A percentile compares a stretch with the other conserved stretches of the same genome.
Conservation (phyloP, 2,329 filamentous ascomycete species). For the Dactylellina haptotyla region DNA sequence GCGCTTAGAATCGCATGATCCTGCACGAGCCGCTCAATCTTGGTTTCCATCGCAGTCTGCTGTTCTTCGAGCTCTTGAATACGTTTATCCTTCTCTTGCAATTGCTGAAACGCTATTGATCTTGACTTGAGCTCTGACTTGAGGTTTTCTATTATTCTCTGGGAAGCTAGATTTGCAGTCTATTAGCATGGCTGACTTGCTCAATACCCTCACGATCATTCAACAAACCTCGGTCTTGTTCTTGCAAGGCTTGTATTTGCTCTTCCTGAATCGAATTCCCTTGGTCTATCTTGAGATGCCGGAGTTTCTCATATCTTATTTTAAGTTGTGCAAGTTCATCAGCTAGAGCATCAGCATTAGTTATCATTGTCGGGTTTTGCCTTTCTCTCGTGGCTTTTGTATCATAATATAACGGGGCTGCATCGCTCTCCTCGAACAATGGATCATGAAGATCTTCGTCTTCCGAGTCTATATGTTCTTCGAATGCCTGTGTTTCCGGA, state of each 20-base stretch:
- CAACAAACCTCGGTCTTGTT: constrained; percentile 44
- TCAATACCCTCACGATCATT: too few species aligned
- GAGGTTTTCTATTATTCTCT: constrained; percentile 40
- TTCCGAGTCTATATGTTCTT: neutral
- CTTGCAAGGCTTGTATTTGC: constrained; percentile 25
- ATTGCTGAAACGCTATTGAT: constrained; percentile 9
- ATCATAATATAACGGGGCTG: neutral
- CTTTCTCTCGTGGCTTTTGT: neutral
- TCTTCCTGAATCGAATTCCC: constrained; percentile 33
- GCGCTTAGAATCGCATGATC: constrained; percentile 47
- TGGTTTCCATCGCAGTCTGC: constrained; percentile 39
- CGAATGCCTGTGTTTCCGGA: constrained; percentile 40
- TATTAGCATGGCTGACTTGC: neutral
- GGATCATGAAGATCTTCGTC: neutral
- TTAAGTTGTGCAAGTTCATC: constrained; percentile 39
- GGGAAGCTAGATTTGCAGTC: constrained; percentile 14
- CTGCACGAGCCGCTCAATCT: constrained; percentile 44
- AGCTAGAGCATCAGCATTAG: neutral
- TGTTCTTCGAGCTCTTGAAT: constrained; percentile 39
- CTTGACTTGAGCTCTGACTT: constrained; percentile 28
- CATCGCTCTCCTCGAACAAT: constrained; percentile 5
- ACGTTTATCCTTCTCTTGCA: constrained; percentile 33
- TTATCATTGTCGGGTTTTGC: neutral
- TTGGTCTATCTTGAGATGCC: constrained; percentile 30
- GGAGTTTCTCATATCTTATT: constrained; percentile 37